phyloP scores from a whole-genome alignment of 352 stramenopile genomes.

The Hyaloperonospora arabidopsidis region DNA sequence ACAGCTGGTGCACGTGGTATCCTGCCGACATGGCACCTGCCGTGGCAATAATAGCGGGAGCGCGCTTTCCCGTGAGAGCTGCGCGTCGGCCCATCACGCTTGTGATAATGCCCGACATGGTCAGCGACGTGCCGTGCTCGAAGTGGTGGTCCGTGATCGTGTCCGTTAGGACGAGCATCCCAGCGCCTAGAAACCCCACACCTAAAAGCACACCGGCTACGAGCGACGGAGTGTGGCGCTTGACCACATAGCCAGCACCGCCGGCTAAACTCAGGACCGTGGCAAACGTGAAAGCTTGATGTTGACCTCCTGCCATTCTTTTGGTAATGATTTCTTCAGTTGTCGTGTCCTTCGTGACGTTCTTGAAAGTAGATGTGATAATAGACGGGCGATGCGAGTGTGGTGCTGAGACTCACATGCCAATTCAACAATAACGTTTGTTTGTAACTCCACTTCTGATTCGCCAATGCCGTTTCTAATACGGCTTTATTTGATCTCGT shows the following conservation, averaged over 20 bases:
- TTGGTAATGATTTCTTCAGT: too few species aligned
- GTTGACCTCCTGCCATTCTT: slow-evolving; percentile 31
- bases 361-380: too few species aligned
- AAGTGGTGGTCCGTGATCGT: slow-evolving; percentile 69
- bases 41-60: slow-evolving; percentile 39
- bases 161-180: slow-evolving; percentile 57
- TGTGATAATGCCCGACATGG: slow-evolving; percentile 63
- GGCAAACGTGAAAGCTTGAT: slow-evolving; percentile 70
- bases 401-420: too few species aligned
- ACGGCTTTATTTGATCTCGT: too few species aligned
- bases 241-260: slow-evolving; percentile 51
- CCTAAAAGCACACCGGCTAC: slow-evolving; percentile 52
- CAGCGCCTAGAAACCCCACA: slow-evolving; percentile 60
- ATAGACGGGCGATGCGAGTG: too few species aligned
- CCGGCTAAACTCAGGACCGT: slow-evolving; percentile 55
- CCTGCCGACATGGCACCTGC: slow-evolving; percentile 44
- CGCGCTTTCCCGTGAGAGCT: slow-evolving; percentile 35
- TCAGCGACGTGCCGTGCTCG: slow-evolving; percentile 51
- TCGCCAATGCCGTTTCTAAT: too few species aligned
- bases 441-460: too few species aligned
- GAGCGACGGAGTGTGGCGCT: slow-evolving; percentile 56
- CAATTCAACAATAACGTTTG: too few species aligned
- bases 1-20: slow-evolving; percentile 69
- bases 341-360: too few species aligned
- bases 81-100: slow-evolving; percentile 50